These are phyloP conservation scores for Teunomyces pallodes DNA, from an alignment of 805 yeast genomes.

Conservation along the genomic window DNA sequence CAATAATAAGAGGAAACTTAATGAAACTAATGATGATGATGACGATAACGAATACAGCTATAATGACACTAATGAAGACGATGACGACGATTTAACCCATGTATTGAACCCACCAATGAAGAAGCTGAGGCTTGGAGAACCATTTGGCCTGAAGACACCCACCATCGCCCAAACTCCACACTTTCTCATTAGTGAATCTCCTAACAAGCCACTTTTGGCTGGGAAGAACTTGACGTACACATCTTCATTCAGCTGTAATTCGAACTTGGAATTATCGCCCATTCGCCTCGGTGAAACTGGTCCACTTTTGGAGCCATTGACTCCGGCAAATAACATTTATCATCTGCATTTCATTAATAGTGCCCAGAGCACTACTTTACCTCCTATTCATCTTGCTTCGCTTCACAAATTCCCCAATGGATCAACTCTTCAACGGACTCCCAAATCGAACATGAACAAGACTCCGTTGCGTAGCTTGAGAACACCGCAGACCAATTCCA, in stretches of 20 bases:
- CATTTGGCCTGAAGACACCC: slow-evolving; percentile 7
- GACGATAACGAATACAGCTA: slow-evolving; percentile 13
- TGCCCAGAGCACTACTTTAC: not conserved
- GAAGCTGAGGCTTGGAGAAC: slow-evolving; percentile 14
- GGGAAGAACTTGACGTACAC: slow-evolving; percentile 50
- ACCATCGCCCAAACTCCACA: slow-evolving; percentile 15
- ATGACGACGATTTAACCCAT: slow-evolving; percentile 4
- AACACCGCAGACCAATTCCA: slow-evolving; percentile 44
- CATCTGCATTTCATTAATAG: slow-evolving; percentile 6
- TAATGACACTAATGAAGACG: slow-evolving; percentile 6
- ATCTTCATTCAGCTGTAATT: slow-evolving; percentile 64
- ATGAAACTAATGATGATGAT: slow-evolving; percentile 16
- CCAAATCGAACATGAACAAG: slow-evolving; percentile 28
- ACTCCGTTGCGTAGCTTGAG: slow-evolving; percentile 37
- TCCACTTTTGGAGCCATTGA: slow-evolving; percentile 62
- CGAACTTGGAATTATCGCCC: slow-evolving; percentile 64
- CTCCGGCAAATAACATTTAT: slow-evolving; percentile 37
- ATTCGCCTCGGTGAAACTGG: slow-evolving; percentile 57
- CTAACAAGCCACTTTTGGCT: slow-evolving; percentile 40
- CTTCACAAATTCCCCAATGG: slow-evolving; percentile 2
- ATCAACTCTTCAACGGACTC: slow-evolving; percentile 16
- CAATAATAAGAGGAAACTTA: slow-evolving; percentile 10
- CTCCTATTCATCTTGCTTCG: slow-evolving; percentile 1
- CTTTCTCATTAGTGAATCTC: slow-evolving; percentile 31
- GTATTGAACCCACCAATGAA: slow-evolving; percentile 14